phyloP scores from a whole-genome alignment of 2,329 filamentous ascomycete species.

The Fusarium graminum region DNA sequence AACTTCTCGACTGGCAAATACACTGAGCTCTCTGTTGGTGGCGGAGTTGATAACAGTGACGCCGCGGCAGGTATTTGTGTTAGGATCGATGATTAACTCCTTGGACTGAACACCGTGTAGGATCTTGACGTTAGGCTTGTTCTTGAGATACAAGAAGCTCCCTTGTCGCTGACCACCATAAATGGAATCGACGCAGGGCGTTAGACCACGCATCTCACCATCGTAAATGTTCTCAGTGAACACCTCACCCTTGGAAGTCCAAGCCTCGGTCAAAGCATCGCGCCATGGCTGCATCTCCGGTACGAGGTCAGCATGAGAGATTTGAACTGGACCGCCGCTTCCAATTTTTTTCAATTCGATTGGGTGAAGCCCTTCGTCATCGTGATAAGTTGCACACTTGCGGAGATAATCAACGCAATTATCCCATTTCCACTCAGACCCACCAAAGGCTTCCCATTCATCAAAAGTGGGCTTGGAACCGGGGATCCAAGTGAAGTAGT shows the following conservation, averaged over 20 bases:
- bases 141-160: conserved; percentile 64
- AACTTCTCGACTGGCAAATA: conserved; percentile 62
- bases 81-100: conserved; percentile 63
- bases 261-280: conserved; percentile 63
- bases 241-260: conserved; percentile 64
- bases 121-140: conserved; percentile 68
- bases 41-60: conserved; percentile 60
- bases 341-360: conserved; percentile 65
- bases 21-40: conserved; percentile 10
- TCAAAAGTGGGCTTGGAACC: conserved; percentile 72
- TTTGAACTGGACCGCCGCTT: conserved; percentile 63
- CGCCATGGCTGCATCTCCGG: conserved; percentile 66
- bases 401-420: conserved; percentile 63
- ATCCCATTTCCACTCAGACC: conserved; percentile 72
- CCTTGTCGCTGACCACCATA: conserved; percentile 68
- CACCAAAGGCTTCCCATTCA: conserved; percentile 78
- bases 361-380: conserved; percentile 62
- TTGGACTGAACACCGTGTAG: conserved; percentile 63
- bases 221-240: conserved; percentile 68
- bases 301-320: conserved; percentile 67
- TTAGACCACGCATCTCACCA: conserved; percentile 67
- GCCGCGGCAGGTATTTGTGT: conserved; percentile 55
- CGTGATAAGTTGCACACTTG: conserved; percentile 68
- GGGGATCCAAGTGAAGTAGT: conserved; percentile 75
- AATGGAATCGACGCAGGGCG: conserved; percentile 67